Percentiles rank a stretch among this genome's conserved stretches.
Conservation (phyloP, 192 early-diverging fungal species). For the Backusella sp. region DNA sequence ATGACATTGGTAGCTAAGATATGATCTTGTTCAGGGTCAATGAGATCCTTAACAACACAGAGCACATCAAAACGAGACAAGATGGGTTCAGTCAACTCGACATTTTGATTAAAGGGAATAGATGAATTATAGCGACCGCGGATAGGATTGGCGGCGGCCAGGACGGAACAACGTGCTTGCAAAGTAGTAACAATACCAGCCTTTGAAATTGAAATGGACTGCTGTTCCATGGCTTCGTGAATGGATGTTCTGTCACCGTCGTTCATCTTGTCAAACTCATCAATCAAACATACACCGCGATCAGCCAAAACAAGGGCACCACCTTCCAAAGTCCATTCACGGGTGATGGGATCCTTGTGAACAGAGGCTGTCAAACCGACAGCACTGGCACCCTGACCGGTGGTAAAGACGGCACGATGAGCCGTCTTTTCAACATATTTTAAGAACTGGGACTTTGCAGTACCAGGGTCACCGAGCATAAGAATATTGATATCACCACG, state of each 20-base stretch:
- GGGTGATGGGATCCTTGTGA: conserved; percentile 80
- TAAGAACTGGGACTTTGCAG: conserved; percentile 85
- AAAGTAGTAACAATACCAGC: conserved; percentile 85
- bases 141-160: conserved; percentile 84
- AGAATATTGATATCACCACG: conserved; percentile 98
- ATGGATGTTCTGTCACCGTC: conserved; percentile 90
- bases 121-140: conserved; percentile 86
- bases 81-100: conserved; percentile 98
- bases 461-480: conserved; percentile 87
- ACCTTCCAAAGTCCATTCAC: conserved; percentile 88
- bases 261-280: conserved; percentile 93
- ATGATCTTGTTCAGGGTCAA: conserved; percentile 90
- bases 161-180: conserved; percentile 80
- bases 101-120: conserved; percentile 93
- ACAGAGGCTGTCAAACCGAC: conserved; percentile 85
- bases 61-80: conserved; percentile 97
- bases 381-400: conserved; percentile 83
- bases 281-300: conserved; percentile 83
- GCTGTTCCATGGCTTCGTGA: conserved; percentile 95
- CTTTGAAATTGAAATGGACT: conserved; percentile 85
- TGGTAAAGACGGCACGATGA: conserved; percentile 83
- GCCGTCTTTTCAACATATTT: conserved; percentile 86
- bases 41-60: conserved; percentile 92
- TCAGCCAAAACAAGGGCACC: conserved; percentile 89
- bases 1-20: conserved; percentile 92